Evolutionary conservation across 2,329 filamentous ascomycete species (phyloP), one percentile per base, ranked within the genome.

Genomic region (Pseudofabraea citricarpa): DNA sequence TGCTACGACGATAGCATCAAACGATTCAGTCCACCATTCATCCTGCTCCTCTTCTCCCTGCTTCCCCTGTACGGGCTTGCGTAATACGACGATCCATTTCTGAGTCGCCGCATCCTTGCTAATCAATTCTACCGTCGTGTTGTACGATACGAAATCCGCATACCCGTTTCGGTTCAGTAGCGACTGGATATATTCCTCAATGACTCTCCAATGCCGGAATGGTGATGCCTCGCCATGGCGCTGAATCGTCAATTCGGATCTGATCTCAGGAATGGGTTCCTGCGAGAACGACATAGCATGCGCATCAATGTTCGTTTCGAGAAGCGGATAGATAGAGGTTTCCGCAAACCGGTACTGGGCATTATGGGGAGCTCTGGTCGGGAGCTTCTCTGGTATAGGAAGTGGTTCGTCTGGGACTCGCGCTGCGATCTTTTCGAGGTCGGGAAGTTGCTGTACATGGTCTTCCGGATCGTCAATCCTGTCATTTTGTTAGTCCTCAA

Each of bases 1-100:
- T 0, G 83, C 80, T 4, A 85, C 75, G 1, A 87, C 72, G 1
- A 87, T 69, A 0, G 81, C 79, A 55, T 87, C 83, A 48, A 93
- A 77, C 0, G 56, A 46, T 55, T 85, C 81, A 0, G 62, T 64
- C 79, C 79, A 83, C 79, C 81, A 84, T 46, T 74, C 72, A 51
- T 83, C 75, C 31, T 61, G 59, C n/a, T n/a, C n/a, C n/a, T n/a
- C n/a, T n/a, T n/a, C n/a, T n/a, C n/a, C n/a, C 12, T 59, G 47
- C 2, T 57, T 50, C 3, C 63, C 64, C 3, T 61, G 57, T 41
- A 64, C 40, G 51, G 60, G 44, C 64, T 67, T 66, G 13, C 77
- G 65, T 19, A 84, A 55, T 1, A 70, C 74, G 3, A 81, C 52
- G 31, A 66, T 67, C 79, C 73, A 83, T 59, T 73, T 72, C 0